phyloP scores from a whole-genome alignment of 129 eudicot genomes.

The Arctium minus region DNA sequence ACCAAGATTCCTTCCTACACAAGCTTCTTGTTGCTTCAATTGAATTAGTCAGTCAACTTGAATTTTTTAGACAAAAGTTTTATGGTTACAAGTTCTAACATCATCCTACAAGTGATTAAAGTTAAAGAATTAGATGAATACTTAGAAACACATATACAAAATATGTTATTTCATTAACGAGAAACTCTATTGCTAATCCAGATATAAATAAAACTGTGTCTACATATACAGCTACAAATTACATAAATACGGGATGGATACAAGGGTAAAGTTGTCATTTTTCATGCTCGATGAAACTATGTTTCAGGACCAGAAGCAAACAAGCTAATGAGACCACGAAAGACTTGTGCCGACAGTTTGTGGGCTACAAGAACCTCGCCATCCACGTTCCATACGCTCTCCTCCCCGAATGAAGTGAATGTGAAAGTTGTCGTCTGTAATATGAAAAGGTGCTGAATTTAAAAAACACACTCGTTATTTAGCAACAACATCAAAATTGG shows the following conservation, averaged over 20 bases:
- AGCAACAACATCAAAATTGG: neutral
- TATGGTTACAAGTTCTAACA: neutral
- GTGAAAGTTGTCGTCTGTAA: slow-evolving; percentile 64
- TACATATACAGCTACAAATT: neutral
- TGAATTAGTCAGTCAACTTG: too few species aligned
- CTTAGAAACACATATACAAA: neutral
- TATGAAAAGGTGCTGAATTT: too few species aligned
- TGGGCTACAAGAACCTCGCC: slow-evolving; percentile 71
- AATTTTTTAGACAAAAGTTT: too few species aligned
- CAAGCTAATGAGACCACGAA: slow-evolving; percentile 69
- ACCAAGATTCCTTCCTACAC: too few species aligned
- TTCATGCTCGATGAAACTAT: slow-evolving; percentile 4
- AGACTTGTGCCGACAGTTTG: slow-evolving; percentile 75
- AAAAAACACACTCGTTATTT: neutral
- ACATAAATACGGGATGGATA: neutral
- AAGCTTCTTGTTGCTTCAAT: too few species aligned
- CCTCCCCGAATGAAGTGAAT: slow-evolving; percentile 60
- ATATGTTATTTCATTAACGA: too few species aligned
- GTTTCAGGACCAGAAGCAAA: slow-evolving; percentile 67
- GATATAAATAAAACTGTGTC: neutral
- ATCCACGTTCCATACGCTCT: slow-evolving; percentile 74
- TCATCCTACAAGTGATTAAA: neutral
- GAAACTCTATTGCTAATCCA: neutral
- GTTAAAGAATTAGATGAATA: neutral
- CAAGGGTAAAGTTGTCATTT: neutral